phyloP scores from a whole-genome alignment of 2,329 filamentous ascomycete genomes.

The Colletotrichum euphorbiae region DNA sequence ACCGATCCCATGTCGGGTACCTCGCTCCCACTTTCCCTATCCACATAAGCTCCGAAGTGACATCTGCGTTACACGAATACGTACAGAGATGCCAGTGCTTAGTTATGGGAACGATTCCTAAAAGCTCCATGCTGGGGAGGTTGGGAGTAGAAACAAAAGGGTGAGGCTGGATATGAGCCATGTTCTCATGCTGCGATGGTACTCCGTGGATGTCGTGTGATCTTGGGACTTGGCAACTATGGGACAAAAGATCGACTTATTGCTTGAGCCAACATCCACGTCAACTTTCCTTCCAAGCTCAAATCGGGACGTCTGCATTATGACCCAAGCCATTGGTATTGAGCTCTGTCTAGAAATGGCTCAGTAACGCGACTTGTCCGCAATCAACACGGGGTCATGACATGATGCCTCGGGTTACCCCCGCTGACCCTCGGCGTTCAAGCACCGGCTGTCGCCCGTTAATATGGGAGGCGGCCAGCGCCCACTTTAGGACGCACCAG shows the following conservation, averaged over 20 bases:
- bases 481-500: constrained; percentile 9
- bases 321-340: not conserved
- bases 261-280: not conserved
- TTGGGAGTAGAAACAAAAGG: no score
- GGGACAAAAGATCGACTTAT: no score
- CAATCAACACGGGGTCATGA: constrained; percentile 4
- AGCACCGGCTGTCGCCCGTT: not conserved
- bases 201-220: no score
- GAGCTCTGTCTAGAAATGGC: not conserved
- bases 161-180: no score
- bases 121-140: no score
- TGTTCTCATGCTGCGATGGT: no score
- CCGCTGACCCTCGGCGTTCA: not conserved
- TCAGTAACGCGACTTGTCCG: not conserved
- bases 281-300: not conserved
- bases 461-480: not conserved
- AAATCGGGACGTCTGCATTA: constrained; percentile 1
- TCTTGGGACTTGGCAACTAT: no score
- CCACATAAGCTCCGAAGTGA: not conserved
- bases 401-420: constrained; percentile 7
- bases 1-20: not conserved
- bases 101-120: no score
- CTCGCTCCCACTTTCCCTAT: constrained; percentile 22
- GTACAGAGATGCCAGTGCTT: not conserved
- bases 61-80: constrained; percentile 2